phyloP scores from a whole-genome alignment of 176 grass and related monocot species.

The Elaeis guineensis region DNA sequence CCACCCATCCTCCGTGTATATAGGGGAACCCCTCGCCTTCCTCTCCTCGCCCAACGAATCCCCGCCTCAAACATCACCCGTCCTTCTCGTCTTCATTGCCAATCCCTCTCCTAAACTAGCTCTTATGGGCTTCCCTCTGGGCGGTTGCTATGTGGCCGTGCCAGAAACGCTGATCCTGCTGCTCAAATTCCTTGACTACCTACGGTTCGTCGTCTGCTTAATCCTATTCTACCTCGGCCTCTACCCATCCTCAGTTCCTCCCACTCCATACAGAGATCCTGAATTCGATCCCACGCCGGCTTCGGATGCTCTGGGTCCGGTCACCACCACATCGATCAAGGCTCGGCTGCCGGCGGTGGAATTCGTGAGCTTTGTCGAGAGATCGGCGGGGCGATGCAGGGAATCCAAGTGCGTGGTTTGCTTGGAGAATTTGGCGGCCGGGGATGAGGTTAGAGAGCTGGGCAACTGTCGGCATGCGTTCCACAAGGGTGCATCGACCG shows the following conservation, averaged over 20 bases:
- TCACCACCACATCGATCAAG: slow-evolving; percentile 28
- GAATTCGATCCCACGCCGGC: neutral
- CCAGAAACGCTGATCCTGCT: slow-evolving; percentile 42
- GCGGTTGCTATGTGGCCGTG: slow-evolving; percentile 41
- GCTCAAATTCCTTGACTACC: slow-evolving; percentile 37
- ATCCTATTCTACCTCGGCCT: slow-evolving; percentile 34
- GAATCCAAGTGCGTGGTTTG: neutral
- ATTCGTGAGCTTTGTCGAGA: slow-evolving; percentile 22
- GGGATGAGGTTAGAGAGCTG: slow-evolving; percentile 6
- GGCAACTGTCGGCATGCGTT: slow-evolving; percentile 13
- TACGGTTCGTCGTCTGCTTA: slow-evolving; percentile 23
- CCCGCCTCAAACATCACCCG: neutral
- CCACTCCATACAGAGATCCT: slow-evolving; percentile 1
- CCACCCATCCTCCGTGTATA: too few relatives aligned
- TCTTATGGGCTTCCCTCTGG: slow-evolving; percentile 71
- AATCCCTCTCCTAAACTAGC: neutral
- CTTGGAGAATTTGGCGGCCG: neutral
- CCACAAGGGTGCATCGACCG: slow-evolving; percentile 5
- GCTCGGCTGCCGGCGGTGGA: slow-evolving; percentile 33
- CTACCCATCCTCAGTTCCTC: slow-evolving; percentile 28
- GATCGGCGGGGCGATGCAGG: neutral
- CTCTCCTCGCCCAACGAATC: neutral
- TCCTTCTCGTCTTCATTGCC: neutral
- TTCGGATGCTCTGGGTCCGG: too few relatives aligned
- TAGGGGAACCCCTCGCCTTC: too few relatives aligned